A percentile compares a stretch with the other conserved stretches of the same genome.
These are phyloP conservation scores for Metschnikowia borealis DNA, from an alignment of 805 yeast genomes.

Conservation along the genomic window DNA sequence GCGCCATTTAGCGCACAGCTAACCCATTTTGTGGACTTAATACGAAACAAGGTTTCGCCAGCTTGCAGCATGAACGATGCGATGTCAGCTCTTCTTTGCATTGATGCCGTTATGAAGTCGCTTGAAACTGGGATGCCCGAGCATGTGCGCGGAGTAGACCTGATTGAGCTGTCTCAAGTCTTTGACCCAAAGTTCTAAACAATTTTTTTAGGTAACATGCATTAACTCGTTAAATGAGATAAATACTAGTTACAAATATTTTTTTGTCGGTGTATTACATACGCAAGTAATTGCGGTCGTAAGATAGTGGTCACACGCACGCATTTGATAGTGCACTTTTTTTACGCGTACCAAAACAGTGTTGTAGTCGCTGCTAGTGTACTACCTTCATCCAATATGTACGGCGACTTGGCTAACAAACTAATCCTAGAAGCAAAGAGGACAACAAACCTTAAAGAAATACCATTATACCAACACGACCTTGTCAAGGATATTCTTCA, in stretches of 20 bases:
- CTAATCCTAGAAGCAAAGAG: constrained; percentile 84
- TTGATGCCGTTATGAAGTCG: constrained; percentile 33
- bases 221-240: not conserved
- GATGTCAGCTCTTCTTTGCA: constrained; percentile 33
- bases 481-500: constrained; percentile 63
- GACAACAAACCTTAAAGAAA: constrained; percentile 55
- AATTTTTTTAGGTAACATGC: not conserved
- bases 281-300: not conserved
- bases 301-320: not conserved
- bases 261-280: not conserved
- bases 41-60: constrained; percentile 25
- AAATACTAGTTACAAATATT: not conserved
- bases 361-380: not conserved
- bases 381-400: constrained; percentile 47
- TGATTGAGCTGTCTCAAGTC: constrained; percentile 11
- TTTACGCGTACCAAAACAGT: not conserved
- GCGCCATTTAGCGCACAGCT: constrained; percentile 38
- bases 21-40: constrained; percentile 34
- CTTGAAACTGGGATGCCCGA: constrained; percentile 34
- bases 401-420: constrained; percentile 83
- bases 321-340: not conserved
- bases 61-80: constrained; percentile 37
- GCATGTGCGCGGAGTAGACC: constrained; percentile 23
- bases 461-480: constrained; percentile 72
- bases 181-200: not conserved